phyloP scores from a whole-genome alignment of 257 asterid species.

The Echium plantagineum region DNA sequence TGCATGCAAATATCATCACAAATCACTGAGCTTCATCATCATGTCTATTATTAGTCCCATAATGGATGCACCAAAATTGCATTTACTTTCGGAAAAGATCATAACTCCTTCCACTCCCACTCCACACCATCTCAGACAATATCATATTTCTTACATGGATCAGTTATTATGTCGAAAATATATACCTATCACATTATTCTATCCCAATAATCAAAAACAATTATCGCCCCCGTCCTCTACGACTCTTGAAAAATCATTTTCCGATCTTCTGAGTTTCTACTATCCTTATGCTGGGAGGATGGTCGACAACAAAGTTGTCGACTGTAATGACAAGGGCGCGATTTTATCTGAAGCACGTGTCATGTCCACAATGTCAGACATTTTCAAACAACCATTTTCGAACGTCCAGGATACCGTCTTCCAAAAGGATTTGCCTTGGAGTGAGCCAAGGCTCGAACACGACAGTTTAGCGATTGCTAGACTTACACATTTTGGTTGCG shows the following conservation, averaged over 20 bases:
- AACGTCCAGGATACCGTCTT: background rate
- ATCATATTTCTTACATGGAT: background rate
- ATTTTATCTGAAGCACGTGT: background rate
- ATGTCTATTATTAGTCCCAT: too few species aligned
- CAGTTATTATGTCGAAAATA: background rate
- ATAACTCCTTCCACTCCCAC: background rate
- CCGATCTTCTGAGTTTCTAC: constrained; percentile 4
- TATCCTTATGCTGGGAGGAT: constrained; percentile 14
- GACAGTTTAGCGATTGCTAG: background rate
- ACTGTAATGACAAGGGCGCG: constrained; percentile 11
- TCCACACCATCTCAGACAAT: background rate
- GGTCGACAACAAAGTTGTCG: background rate
- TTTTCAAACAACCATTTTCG: constrained; percentile 1
- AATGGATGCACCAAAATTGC: too few species aligned
- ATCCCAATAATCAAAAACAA: background rate
- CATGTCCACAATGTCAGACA: background rate
- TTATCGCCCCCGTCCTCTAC: background rate
- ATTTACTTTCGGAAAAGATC: background rate
- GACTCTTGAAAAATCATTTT: constrained; percentile 8
- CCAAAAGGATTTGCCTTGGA: constrained; percentile 6
- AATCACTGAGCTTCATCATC: too few species aligned
- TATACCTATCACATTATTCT: background rate
- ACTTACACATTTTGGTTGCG: constrained; percentile 6
- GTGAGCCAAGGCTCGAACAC: background rate
- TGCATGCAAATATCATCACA: too few species aligned